Base-by-base conservation (phyloP, 352 stramenopile genomes). In the Blastocystis sp. region DNA sequence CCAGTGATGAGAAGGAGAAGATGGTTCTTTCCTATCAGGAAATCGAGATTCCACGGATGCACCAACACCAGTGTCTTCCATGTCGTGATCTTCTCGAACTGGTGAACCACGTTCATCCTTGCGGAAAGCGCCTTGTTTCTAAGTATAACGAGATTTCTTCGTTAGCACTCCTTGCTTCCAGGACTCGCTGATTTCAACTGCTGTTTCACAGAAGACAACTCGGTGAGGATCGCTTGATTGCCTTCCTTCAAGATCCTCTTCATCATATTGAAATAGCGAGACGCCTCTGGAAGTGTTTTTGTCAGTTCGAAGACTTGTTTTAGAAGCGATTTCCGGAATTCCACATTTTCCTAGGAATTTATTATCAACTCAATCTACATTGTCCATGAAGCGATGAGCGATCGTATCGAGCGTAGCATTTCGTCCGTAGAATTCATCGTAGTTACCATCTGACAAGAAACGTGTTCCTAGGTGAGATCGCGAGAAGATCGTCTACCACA, bases 221-320 rank as follows among this genome's bases (percentile, higher is more conserved):
- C 70, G 20, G 13, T 41, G 3, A 80, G 43, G 37, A 80, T 80
- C n/a, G 70, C 20, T 26, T 41, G 55, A 9, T 62, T 43, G 43
- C 70, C 70, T 62, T 39, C 37, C 41, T 20, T n/a, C 47, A 84
- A 37, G 50, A 80, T 80, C 3, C 70, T n/a, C 43, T 80, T 80
- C 70, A 80, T 80, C 41, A 80, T 29, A 3, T 62, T 63, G 43
- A 80, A 80, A 53, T 80, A 80, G 43, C 70, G 70, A 61, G 70
- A 20, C 20, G 70, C 70, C 37, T 80, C 70, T 20, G 70, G 70
- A 39, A 45, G 3, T 7, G 39, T 64, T 11, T 62, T 34, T 26
- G 55, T 53, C 41, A 80, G 26, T 34, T 80, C 70, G 15, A 63
- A 15, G 3, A 80, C 70, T 41, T 62, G 20, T 20, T 63, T 62